These are phyloP conservation scores for Coniochaeta pulveracea DNA, from an alignment of 2,329 filamentous ascomycete genomes.

Conservation along the genomic window DNA sequence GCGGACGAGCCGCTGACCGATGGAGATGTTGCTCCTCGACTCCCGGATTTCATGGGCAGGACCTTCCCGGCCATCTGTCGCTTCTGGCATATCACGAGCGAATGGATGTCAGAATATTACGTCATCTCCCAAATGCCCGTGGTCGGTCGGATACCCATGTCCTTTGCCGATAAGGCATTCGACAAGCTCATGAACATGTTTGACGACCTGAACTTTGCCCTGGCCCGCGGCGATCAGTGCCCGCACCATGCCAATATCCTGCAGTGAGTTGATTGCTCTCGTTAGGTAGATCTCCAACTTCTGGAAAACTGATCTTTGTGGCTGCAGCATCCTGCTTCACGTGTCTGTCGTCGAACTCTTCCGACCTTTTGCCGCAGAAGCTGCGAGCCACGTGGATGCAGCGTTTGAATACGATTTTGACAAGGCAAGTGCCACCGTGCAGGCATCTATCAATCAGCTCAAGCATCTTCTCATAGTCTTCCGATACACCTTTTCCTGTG, in stretches of 20 bases:
- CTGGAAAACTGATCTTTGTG: not conserved
- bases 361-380: slow-evolving; percentile 6
- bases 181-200: slow-evolving; percentile 9
- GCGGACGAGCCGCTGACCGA: not conserved
- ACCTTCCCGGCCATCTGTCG: slow-evolving; percentile 10
- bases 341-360: slow-evolving; percentile 9
- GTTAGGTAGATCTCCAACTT: not conserved
- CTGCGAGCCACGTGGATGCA: not conserved
- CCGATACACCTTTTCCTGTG: slow-evolving; percentile 5
- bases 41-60: slow-evolving; percentile 10
- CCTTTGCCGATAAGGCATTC: slow-evolving; percentile 8
- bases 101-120: slow-evolving; percentile 7
- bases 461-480: slow-evolving; percentile 10
- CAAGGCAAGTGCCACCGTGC: slow-evolving; percentile 6
- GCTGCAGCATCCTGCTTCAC: slow-evolving; percentile 8
- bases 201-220: slow-evolving; percentile 6
- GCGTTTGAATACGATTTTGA: slow-evolving; percentile 1
- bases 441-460: slow-evolving; percentile 11
- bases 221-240: slow-evolving; percentile 6
- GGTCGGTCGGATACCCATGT: slow-evolving; percentile 6
- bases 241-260: slow-evolving; percentile 6
- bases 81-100: slow-evolving; percentile 8
- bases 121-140: slow-evolving; percentile 2
- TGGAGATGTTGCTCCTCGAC: slow-evolving; percentile 5
- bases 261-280: slow-evolving; percentile 6